These are phyloP conservation scores for Beauveria brongniartii DNA, from an alignment of 2,329 filamentous ascomycete genomes.

Conservation along the genomic window DNA sequence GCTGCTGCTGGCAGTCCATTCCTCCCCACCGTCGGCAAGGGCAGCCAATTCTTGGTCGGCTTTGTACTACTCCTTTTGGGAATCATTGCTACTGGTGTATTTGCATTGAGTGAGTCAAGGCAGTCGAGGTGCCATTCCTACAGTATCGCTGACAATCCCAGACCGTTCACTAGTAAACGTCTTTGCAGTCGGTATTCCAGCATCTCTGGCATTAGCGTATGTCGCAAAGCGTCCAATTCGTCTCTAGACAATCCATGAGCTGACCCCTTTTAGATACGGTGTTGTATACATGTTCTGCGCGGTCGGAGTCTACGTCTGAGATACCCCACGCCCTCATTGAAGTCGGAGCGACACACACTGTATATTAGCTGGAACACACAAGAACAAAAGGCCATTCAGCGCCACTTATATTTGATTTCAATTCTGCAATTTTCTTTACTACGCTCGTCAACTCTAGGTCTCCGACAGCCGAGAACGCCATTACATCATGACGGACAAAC, in stretches of 20 bases:
- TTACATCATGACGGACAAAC: constrained; percentile 24
- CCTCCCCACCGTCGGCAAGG: constrained; percentile 70
- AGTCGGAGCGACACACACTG: constrained; percentile 22
- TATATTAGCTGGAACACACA: constrained; percentile 29
- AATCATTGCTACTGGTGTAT: constrained; percentile 66
- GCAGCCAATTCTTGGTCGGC: constrained; percentile 73
- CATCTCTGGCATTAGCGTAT: constrained; percentile 84
- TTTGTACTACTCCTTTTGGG: constrained; percentile 67
- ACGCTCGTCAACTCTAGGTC: constrained; percentile 12
- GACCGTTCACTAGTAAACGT: constrained; percentile 77
- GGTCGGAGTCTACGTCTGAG: constrained; percentile 93
- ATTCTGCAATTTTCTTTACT: constrained; percentile 12
- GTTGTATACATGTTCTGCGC: constrained; percentile 98
- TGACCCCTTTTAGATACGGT: constrained; percentile 58
- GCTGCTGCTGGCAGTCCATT: constrained; percentile 83
- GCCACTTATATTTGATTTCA: constrained; percentile 18
- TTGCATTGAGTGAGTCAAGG: constrained; percentile 67
- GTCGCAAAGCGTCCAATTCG: constrained; percentile 25
- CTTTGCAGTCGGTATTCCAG: constrained; percentile 71
- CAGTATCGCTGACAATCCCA: constrained; percentile 29
- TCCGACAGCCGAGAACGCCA: constrained; percentile 10
- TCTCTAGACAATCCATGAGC: constrained; percentile 10
- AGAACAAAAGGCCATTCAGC: constrained; percentile 24
- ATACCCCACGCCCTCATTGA: constrained; percentile 34
- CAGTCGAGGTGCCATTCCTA: background rate